Evolutionary conservation across 306 rosid species (phyloP), one percentile per base, ranked within the genome.

Genomic region (Crotalaria pallida): DNA sequence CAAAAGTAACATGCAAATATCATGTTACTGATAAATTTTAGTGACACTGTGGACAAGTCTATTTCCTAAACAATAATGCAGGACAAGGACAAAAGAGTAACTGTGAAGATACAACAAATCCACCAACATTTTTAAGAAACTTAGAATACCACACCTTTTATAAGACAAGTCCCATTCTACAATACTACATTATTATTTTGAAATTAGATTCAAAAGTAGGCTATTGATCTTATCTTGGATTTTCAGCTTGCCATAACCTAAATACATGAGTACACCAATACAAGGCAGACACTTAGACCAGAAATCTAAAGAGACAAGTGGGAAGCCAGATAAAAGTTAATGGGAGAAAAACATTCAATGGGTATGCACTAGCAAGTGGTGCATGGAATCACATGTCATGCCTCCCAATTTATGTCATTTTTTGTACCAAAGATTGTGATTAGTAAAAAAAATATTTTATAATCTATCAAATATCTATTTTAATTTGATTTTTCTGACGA

Each of bases 71-170:
- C 22, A 78, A 70, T 45, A 70, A 52, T 58, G 65, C 47, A 70
- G 48, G 78, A 78, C 59, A 78, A 57, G 63, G 86, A 82, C 77
- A 44, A 23, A 63, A 64, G 60, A 73, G 75, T 69, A 69, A 64
- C 23, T 53, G 38, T 9, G 65, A 74, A 74, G 86, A 78, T 82
- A 67, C 71, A 63, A 62, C 55, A 77, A 73, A 77, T 69, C 85
- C 77, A 68, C 72, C 75, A 50, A 51, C 64, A n/a, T 21, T 70
- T 38, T 77, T 74, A 66, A 8, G 74, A 78, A 74, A 76, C 67
- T 74, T 17, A 67, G 69, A 78, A 69, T 56, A 75, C 82, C 88
- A 84, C 83, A 81, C 66, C 85, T 84, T 84, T 78, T 78, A 50
- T 27, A 74, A 75, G 85, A 81, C 85, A 67, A 34, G 84, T 84